Evolutionary conservation across 2,329 filamentous ascomycete species (phyloP).

Genomic region (Delphinella strobiligena): DNA sequence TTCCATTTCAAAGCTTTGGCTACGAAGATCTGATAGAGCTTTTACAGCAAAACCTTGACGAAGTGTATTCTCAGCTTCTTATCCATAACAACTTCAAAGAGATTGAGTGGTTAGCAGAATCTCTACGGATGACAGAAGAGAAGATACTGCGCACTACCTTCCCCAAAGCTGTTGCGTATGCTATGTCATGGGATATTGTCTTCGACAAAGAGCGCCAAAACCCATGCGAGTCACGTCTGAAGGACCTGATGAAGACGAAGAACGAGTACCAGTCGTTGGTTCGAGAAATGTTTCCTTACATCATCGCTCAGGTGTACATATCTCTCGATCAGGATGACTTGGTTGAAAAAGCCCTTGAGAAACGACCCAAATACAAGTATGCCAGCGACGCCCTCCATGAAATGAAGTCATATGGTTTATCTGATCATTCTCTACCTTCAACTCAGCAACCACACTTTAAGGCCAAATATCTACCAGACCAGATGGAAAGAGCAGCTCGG

Average conservation of each 20-base stretch:
- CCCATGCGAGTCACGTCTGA: constrained; percentile 54
- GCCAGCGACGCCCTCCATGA: constrained; percentile 53
- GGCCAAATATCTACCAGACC: constrained; percentile 60
- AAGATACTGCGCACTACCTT: constrained; percentile 59
- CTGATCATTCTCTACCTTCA: constrained; percentile 52
- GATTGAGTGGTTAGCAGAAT: constrained; percentile 46
- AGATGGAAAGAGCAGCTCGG: constrained; percentile 67
- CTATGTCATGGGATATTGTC: constrained; percentile 64
- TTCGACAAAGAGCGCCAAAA: constrained; percentile 7
- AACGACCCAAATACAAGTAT: constrained; percentile 36
- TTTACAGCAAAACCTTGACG: constrained; percentile 57
- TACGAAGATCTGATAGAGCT: constrained; percentile 60
- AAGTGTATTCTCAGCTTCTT: constrained; percentile 66
- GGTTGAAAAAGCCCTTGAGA: constrained; percentile 43
- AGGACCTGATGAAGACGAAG: constrained; percentile 56
- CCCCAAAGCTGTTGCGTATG: constrained; percentile 69
- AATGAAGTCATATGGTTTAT: constrained; percentile 59
- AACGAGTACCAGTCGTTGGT: constrained; percentile 48
- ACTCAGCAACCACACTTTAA: constrained; percentile 83
- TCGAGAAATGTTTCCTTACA: constrained; percentile 60
- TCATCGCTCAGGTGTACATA: constrained; percentile 64
- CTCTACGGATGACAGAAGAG: constrained; percentile 41
- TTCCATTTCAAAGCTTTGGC: constrained; percentile 78
- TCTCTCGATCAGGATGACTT: constrained; percentile 60
- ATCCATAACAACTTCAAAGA: constrained; percentile 65